phyloP scores from a whole-genome alignment of 2,329 filamentous ascomycete species.

The Claviceps quebecensis region DNA sequence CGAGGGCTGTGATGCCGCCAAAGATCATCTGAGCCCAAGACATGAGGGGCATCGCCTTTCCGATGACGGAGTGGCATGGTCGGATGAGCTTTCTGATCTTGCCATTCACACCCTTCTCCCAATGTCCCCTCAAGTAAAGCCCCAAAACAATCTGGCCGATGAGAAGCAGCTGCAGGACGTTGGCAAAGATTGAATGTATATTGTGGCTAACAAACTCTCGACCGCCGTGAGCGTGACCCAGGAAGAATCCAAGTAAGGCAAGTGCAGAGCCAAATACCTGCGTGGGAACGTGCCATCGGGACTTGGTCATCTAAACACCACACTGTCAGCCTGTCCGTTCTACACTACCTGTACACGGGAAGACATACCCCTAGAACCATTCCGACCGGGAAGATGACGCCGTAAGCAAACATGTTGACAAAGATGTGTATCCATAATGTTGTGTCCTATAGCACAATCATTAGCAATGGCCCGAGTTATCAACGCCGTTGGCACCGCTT shows the following conservation, averaged over 20 bases:
- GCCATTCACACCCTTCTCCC: constrained; percentile 71
- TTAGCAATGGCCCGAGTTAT: constrained; percentile 16
- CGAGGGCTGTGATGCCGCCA: constrained; percentile 80
- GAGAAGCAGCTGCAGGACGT: constrained; percentile 66
- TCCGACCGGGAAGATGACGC: constrained; percentile 80
- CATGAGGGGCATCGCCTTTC: constrained; percentile 74
- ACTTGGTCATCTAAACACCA: constrained; percentile 58
- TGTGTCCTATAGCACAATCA: constrained; percentile 42
- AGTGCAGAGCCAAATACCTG: constrained; percentile 64
- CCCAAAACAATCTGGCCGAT: constrained; percentile 66
- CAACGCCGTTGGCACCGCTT: not conserved
- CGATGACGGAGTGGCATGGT: constrained; percentile 62
- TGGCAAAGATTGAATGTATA: constrained; percentile 69
- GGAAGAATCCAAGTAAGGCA: constrained; percentile 72
- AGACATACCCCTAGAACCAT: constrained; percentile 84
- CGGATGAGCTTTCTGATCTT: constrained; percentile 61
- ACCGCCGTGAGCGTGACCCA: constrained; percentile 83
- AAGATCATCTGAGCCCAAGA: constrained; percentile 94
- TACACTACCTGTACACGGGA: not conserved
- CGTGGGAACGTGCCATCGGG: constrained; percentile 84
- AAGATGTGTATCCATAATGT: constrained; percentile 92
- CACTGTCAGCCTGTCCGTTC: not conserved
- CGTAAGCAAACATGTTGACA: constrained; percentile 74
- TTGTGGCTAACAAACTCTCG: constrained; percentile 66
- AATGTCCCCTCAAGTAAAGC: constrained; percentile 76